phyloP scores from a whole-genome alignment of 1,284 basidiomycete genomes.

The Moniliophthora roreri region DNA sequence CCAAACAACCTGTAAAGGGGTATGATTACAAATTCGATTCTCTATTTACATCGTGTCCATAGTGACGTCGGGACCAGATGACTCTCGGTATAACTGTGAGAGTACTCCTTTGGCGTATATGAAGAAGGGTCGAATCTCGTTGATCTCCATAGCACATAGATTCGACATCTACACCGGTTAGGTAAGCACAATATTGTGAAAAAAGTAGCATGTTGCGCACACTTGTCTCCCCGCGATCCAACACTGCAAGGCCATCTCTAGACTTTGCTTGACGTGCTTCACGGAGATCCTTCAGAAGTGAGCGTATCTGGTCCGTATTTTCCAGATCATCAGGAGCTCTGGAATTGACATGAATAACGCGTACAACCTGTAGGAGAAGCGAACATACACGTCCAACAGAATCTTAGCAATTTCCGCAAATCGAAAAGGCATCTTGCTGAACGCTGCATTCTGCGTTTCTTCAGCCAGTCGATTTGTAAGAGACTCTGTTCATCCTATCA shows the following conservation, averaged over 20 bases:
- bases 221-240: slow-evolving; percentile 78
- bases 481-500: slow-evolving; percentile 53
- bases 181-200: slow-evolving; percentile 6
- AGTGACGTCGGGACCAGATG: slow-evolving; percentile 11
- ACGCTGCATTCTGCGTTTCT: slow-evolving; percentile 73
- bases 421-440: slow-evolving; percentile 79
- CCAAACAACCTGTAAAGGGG: too few relatives aligned
- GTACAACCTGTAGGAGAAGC: neutral
- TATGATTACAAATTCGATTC: too few relatives aligned
- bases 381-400: slow-evolving; percentile 80
- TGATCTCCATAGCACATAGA: slow-evolving; percentile 88
- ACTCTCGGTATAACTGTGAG: slow-evolving; percentile 40
- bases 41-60: neutral
- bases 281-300: slow-evolving; percentile 89
- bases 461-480: slow-evolving; percentile 70
- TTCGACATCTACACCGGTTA: slow-evolving; percentile 66
- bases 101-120: slow-evolving; percentile 42
- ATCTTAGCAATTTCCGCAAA: slow-evolving; percentile 90
- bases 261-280: slow-evolving; percentile 95
- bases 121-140: slow-evolving; percentile 90
- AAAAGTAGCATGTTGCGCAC: slow-evolving; percentile 43
- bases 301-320: slow-evolving; percentile 78
- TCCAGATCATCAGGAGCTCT: slow-evolving; percentile 91
- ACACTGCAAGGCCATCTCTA: slow-evolving; percentile 73
- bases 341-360: slow-evolving; percentile 2